Percentiles rank a stretch among this genome's conserved stretches.
These are phyloP conservation scores for Termitomyces sp. DNA, from an alignment of 768 basidiomycete genomes.

Conservation along the genomic window DNA sequence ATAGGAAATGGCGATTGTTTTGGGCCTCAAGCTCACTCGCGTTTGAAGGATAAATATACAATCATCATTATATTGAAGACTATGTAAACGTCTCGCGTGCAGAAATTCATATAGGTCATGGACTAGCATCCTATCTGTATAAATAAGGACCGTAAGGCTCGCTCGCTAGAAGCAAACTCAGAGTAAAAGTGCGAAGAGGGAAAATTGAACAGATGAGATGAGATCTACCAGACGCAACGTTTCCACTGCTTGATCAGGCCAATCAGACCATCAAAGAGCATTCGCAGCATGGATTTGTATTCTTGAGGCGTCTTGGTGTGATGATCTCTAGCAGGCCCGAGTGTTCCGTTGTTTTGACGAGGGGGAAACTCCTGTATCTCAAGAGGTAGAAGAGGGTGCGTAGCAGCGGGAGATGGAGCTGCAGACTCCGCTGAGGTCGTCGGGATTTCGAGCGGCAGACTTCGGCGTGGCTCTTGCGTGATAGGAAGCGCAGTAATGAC, in stretches of 20 bases:
- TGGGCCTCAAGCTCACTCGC: background rate
- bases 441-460: background rate
- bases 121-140: background rate
- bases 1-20: background rate
- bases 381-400: slow-evolving; percentile 6
- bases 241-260: slow-evolving; percentile 4
- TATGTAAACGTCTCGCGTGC: background rate
- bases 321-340: slow-evolving; percentile 3
- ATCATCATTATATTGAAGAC: background rate
- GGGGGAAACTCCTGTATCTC: slow-evolving; percentile 3
- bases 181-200: background rate
- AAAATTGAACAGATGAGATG: background rate
- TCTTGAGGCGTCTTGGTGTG: slow-evolving; percentile 6
- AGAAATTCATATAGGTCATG: background rate
- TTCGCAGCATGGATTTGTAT: slow-evolving; percentile 6
- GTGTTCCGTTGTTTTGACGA: background rate
- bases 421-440: slow-evolving; percentile 1
- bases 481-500: background rate
- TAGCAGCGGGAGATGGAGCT: slow-evolving; percentile 4
- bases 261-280: slow-evolving; percentile 3
- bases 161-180: background rate
- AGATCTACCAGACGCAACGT: slow-evolving; percentile 2
- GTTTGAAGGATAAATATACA: background rate
- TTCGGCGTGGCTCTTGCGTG: background rate
- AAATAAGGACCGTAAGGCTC: background rate